phyloP scores from a whole-genome alignment of 2,329 filamentous ascomycete genomes.

The Shiraia sp. region DNA sequence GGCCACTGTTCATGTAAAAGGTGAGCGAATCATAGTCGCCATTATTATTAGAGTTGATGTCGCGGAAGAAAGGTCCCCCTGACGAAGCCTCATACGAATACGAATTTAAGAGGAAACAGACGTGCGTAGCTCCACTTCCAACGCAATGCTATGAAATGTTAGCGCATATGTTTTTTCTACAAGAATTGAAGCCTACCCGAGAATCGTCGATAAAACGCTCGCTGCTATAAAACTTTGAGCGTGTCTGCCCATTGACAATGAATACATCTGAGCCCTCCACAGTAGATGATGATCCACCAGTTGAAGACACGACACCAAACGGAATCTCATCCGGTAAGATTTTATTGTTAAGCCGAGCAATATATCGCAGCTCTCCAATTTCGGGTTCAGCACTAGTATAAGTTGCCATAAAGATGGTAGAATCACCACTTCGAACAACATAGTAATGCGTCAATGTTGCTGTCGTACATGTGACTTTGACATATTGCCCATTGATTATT shows the following conservation, averaged over 20 bases:
- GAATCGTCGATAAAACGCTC: constrained; percentile 70
- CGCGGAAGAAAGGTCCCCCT: constrained; percentile 65
- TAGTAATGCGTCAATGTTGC: constrained; percentile 67
- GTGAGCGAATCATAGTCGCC: constrained; percentile 62
- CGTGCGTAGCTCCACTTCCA: constrained; percentile 57
- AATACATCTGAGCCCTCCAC: constrained; percentile 61
- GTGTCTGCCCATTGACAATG: constrained; percentile 63
- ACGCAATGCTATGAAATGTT: constrained; percentile 61
- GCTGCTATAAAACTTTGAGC: constrained; percentile 72
- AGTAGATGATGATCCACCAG: constrained; percentile 52
- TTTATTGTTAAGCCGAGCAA: constrained; percentile 61
- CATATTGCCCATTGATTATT: constrained; percentile 49
- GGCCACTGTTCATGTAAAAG: constrained; percentile 70
- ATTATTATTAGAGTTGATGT: constrained; percentile 68
- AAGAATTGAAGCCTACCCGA: constrained; percentile 9
- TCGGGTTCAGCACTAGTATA: constrained; percentile 57
- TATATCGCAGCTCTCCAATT: constrained; percentile 63
- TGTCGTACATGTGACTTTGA: constrained; percentile 65
- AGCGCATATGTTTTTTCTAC: neutral
- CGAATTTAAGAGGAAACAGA: constrained; percentile 63
- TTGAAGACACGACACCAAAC: constrained; percentile 57
- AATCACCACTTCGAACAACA: constrained; percentile 63
- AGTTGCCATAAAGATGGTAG: constrained; percentile 60
- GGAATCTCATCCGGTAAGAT: constrained; percentile 41
- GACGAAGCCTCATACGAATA: constrained; percentile 64